A percentile compares a stretch with the other conserved stretches of the same genome.
These are phyloP conservation scores for Botrytis sinoallii DNA, from an alignment of 2,329 filamentous ascomycete species.

Conservation along the genomic window DNA sequence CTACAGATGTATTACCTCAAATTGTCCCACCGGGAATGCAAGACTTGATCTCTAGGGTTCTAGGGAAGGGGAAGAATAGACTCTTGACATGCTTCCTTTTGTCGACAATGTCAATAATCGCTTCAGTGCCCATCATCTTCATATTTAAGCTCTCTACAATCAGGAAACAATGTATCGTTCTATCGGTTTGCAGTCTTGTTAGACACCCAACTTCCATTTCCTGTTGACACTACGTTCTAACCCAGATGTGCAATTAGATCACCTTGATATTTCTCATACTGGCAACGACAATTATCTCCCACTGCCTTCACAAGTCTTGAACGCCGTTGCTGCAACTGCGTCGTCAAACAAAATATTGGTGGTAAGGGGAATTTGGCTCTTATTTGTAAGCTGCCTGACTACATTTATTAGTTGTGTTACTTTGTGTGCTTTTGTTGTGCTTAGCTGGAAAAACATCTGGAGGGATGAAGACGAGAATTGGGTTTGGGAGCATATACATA, in stretches of 20 bases:
- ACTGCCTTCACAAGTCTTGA: neutral
- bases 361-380: neutral
- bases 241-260: neutral
- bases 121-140: neutral
- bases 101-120: neutral
- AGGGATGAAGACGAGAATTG: neutral
- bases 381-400: neutral
- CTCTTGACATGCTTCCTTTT: neutral
- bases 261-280: neutral
- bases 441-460: neutral
- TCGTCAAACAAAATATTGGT: neutral
- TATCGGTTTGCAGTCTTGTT: neutral
- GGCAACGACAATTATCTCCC: neutral
- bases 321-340: neutral
- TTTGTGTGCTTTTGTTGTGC: neutral
- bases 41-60: neutral
- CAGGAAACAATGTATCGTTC: neutral
- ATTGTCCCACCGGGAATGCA: neutral
- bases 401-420: neutral
- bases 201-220: neutral
- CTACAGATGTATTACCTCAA: neutral
- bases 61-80: neutral
- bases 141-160: neutral
- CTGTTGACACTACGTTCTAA: neutral
- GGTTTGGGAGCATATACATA: neutral